phyloP scores from a whole-genome alignment of 306 rosid species.

The Aeschynomene evenia region DNA sequence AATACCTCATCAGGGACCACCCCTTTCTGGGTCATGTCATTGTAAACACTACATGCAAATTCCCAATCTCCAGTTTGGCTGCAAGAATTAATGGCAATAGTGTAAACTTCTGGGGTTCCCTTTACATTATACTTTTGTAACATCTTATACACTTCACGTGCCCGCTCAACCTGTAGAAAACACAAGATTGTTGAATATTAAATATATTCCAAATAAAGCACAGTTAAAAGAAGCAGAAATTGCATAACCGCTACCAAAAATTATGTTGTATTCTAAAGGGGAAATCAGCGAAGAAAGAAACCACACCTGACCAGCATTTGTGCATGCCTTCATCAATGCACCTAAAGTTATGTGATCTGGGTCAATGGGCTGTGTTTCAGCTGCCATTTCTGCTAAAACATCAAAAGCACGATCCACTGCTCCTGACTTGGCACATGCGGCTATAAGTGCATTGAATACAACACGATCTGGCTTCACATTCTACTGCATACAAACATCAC shows the following conservation, averaged over 20 bases:
- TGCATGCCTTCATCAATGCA: conserved; percentile 87
- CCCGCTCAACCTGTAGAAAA: conserved; percentile 73
- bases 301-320: conserved; percentile 86
- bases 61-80: conserved; percentile 93
- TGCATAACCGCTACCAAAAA: conserved; percentile 7
- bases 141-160: conserved; percentile 77
- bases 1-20: conserved; percentile 86
- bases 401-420: conserved; percentile 98
- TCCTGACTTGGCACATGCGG: conserved; percentile 96
- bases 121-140: conserved; percentile 63
- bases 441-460: conserved; percentile 97
- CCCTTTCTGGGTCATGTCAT: conserved; percentile 74
- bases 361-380: conserved; percentile 76
- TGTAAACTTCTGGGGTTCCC: conserved; percentile 95
- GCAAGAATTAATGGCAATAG: conserved; percentile 86
- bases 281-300: conserved; percentile 11
- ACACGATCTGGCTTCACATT: conserved; percentile 99
- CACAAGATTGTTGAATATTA: not conserved
- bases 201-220: conserved; percentile 26
- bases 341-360: conserved; percentile 94
- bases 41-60: conserved; percentile 63
- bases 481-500: conserved; percentile 87
- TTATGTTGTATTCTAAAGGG: not conserved
- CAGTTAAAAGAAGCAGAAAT: conserved; percentile 10
- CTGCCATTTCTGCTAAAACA: conserved; percentile 86